phyloP scores from a whole-genome alignment of 441 rosid species.

The Corymbia citriodora region DNA sequence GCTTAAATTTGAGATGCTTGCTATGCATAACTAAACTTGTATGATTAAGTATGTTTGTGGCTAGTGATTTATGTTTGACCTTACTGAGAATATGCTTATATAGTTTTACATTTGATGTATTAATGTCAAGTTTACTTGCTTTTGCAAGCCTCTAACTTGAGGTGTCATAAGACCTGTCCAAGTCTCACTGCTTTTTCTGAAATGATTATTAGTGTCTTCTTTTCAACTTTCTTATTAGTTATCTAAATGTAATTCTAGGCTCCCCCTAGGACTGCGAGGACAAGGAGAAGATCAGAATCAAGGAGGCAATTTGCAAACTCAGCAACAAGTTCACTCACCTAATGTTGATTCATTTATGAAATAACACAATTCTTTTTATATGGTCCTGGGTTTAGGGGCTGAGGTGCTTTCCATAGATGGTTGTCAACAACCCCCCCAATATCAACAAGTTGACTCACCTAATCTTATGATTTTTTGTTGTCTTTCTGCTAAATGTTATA shows the following conservation, averaged over 20 bases:
- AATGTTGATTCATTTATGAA: too few relatives aligned
- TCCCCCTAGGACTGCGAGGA: constrained; percentile 87
- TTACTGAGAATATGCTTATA: not conserved
- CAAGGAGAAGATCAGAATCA: constrained; percentile 61
- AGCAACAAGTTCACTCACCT: too few relatives aligned
- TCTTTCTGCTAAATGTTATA: too few relatives aligned
- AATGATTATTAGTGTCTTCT: not conserved
- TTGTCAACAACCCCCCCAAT: too few relatives aligned
- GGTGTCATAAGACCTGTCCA: not conserved
- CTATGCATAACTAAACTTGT: not conserved
- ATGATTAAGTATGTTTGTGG: not conserved
- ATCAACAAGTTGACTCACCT: too few relatives aligned
- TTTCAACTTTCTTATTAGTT: not conserved
- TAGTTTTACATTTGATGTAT: not conserved
- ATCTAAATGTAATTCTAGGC: constrained; percentile 32
- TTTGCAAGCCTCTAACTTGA: not conserved
- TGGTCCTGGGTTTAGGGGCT: too few relatives aligned
- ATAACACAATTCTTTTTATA: too few relatives aligned
- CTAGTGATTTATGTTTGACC: not conserved
- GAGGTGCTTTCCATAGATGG: too few relatives aligned
- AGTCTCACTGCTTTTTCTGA: not conserved
- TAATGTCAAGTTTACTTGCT: not conserved
- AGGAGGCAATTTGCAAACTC: constrained; percentile 58
- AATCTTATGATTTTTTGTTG: too few relatives aligned
- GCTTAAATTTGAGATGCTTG: not conserved